Evolutionary conservation across 2,329 filamentous ascomycete genomes (phyloP), one percentile per base, ranked within the genome.

Genomic region (Botryotinia calthae): DNA sequence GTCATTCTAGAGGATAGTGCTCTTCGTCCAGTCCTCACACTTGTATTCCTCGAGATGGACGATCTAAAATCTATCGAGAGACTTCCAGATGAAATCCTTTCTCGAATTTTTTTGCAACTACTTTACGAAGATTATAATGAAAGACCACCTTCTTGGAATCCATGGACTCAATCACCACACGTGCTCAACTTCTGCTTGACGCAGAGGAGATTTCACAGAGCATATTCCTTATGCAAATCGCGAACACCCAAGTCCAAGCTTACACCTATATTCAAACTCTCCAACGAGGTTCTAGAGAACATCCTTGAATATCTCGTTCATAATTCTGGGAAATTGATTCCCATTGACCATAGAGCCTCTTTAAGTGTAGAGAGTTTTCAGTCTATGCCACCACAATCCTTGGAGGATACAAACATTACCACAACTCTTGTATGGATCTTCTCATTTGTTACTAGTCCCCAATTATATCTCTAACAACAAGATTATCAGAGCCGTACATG

Each of bases 341-440:
- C 82, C 51, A 82, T 86, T 70, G 85, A 86, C 75, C 82, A 84
- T 71, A 82, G 85, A 75, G 83, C 83, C 73, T 87, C 86, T 77
- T 81, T 87, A 56, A 87, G 84, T 40, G 85, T 86, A 73, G 86
- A 87, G 78, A 86, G 84, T 80, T 86, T 87, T 80, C 84, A 69
- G 82, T 84, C 61, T 37, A 66, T 64, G 51, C 82, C 82, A 28
- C 82, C 70, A 25, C 74, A 72, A 40, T 65, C 66, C 12, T 51
- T 72, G 37, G 76, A 72, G 56, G 74, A 74, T 44, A 64, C 72
- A 42, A 73, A 75, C 69, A 83, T 84, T 76, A 82, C 86, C 73
- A 84, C 82, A 62, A 81, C 79, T 75, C 85, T 87, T 75, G 74
- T 75, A 73, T 72, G 70, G 22, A 34, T 31, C 54, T 22, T 51